Evolutionary conservation across 75 land plant species (phyloP).

Genomic region (Cryptomeria japonica): DNA sequence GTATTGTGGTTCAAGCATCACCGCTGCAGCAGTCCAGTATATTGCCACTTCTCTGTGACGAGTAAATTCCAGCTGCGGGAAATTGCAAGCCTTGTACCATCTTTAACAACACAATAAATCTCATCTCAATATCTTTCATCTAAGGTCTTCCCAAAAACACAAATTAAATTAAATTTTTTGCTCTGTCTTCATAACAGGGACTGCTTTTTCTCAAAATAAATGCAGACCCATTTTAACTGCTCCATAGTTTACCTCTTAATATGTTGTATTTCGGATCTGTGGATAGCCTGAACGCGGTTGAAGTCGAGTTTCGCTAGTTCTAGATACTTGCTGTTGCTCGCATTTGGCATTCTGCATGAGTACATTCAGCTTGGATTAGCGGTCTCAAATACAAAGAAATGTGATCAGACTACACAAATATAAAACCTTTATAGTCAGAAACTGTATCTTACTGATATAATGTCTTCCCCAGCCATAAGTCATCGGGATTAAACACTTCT

Average conservation of each 20-base stretch:
- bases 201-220: not conserved
- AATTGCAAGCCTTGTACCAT: conserved; percentile 2
- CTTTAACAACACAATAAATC: not conserved
- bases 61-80: conserved; percentile 7
- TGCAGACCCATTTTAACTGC: not conserved
- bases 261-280: conserved; percentile 38
- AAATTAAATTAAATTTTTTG: too few species aligned
- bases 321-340: conserved; percentile 53
- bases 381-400: not conserved
- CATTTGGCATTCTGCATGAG: conserved; percentile 67
- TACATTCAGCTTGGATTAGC: not conserved
- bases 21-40: conserved; percentile 7
- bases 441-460: conserved; percentile 57
- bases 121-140: not conserved
- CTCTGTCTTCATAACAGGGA: too few species aligned
- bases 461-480: conserved; percentile 89
- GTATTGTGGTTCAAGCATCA: conserved; percentile 19
- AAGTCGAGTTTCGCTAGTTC: conserved; percentile 66
- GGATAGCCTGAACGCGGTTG: conserved; percentile 54
- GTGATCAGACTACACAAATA: not conserved
- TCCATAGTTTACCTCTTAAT: not conserved
- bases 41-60: conserved; percentile 7
- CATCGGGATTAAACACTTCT: conserved; percentile 64
- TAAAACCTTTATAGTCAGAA: not conserved
- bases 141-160: too few species aligned